These are phyloP conservation scores for Fusarium praegraminearum DNA, from an alignment of 2,329 filamentous ascomycete genomes.

Conservation along the genomic window DNA sequence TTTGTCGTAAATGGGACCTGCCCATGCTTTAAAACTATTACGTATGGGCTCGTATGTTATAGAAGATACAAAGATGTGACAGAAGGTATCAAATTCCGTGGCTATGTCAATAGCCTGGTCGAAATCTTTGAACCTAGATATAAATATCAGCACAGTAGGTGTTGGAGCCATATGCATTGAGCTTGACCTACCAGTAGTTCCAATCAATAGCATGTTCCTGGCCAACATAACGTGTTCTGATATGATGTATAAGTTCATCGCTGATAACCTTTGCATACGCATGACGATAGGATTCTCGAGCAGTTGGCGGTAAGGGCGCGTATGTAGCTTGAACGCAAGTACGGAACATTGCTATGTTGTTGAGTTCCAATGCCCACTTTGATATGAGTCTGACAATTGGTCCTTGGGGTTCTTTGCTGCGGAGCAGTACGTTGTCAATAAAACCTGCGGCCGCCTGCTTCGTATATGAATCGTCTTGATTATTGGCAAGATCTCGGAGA, in stretches of 20 bases:
- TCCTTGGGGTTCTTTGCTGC: neutral
- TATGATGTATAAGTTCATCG: neutral
- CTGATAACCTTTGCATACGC: neutral
- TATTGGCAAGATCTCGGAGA: conserved; percentile 8
- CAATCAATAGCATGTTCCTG: conserved; percentile 10
- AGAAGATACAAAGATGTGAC: neutral
- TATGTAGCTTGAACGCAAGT: neutral
- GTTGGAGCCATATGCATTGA: too few species aligned
- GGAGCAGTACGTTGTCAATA: neutral
- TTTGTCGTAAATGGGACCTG: neutral
- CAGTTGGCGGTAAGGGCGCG: rapidly evolving
- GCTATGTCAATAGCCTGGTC: neutral
- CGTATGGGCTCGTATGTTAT: neutral
- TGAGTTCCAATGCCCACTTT: conserved; percentile 22
- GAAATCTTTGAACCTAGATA: conserved; percentile 1
- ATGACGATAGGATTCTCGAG: too few species aligned
- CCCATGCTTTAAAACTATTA: conserved; percentile 14
- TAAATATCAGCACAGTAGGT: neutral
- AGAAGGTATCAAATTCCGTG: neutral
- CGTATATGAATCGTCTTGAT: neutral
- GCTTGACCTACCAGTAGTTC: conserved; percentile 8
- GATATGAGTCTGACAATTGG: neutral
- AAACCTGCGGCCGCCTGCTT: neutral
- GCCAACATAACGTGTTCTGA: neutral
- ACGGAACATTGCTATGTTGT: neutral